These are phyloP conservation scores for Rhizophagus sp. DNA, from an alignment of 192 early-diverging fungal species.

Conservation along the genomic window DNA sequence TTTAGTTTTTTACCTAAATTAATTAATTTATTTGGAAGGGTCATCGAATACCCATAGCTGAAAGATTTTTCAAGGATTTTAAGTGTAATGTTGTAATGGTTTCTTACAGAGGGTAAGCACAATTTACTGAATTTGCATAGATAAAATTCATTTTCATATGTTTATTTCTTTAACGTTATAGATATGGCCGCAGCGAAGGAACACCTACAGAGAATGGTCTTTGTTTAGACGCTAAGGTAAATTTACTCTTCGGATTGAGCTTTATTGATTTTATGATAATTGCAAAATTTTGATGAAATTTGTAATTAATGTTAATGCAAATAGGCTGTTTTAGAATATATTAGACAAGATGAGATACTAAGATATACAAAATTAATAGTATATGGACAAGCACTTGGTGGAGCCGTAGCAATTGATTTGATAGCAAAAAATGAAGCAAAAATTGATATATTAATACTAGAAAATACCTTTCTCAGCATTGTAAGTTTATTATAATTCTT, in stretches of 20 bases:
- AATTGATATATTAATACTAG: slow-evolving; percentile 81
- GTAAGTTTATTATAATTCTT: slow-evolving; percentile 40
- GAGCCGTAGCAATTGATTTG: slow-evolving; percentile 89
- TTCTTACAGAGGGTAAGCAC: slow-evolving; percentile 85
- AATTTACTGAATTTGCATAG: no score
- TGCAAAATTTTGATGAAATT: not conserved
- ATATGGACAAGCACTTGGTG: slow-evolving; percentile 95
- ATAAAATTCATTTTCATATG: not conserved
- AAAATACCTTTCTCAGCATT: slow-evolving; percentile 91
- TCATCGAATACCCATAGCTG: slow-evolving; percentile 92
- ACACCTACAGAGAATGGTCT: slow-evolving; percentile 83
- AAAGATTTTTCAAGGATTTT: slow-evolving; percentile 62
- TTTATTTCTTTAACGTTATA: slow-evolving; percentile 16
- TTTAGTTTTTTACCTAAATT: not conserved
- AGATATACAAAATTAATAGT: slow-evolving; percentile 77
- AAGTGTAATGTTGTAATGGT: slow-evolving; percentile 92
- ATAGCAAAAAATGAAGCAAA: slow-evolving; percentile 72
- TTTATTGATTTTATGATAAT: not conserved
- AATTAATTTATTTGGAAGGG: slow-evolving; percentile 54
- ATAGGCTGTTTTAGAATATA: slow-evolving; percentile 81
- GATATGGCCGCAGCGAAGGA: slow-evolving; percentile 87
- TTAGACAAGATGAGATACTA: slow-evolving; percentile 72
- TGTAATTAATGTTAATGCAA: not conserved
- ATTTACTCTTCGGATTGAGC: not conserved
- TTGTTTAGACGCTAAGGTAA: slow-evolving; percentile 80